phyloP scores from a whole-genome alignment of 2,329 filamentous ascomycete genomes.

The Emydomyces testavorans region DNA sequence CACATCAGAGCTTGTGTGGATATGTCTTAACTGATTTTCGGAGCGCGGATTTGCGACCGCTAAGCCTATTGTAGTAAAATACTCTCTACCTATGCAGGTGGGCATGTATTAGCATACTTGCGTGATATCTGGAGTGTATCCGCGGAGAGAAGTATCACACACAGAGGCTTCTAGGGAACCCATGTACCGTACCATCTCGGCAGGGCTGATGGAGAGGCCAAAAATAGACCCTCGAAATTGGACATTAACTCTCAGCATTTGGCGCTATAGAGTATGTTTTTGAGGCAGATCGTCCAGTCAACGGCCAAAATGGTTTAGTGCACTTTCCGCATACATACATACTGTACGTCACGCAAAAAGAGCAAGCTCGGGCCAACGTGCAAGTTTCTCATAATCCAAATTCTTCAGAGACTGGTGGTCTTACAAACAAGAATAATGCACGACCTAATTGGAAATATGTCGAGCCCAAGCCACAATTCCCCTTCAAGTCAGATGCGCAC shows the following conservation, averaged over 20 bases:
- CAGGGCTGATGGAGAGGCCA: not conserved
- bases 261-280: not conserved
- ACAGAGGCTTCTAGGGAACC: no score
- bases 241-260: not conserved
- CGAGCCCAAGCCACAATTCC: not conserved
- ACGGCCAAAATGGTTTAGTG: not conserved
- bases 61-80: not conserved
- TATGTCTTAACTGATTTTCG: not conserved
- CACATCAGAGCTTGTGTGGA: not conserved
- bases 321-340: not conserved
- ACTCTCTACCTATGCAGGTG: not conserved
- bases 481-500: not conserved
- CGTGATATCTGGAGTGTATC: not conserved
- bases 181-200: not conserved
- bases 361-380: not conserved
- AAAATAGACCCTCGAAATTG: not conserved
- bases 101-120: slow-evolving; percentile 1
- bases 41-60: not conserved
- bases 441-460: not conserved
- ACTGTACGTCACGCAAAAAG: no score
- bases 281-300: not conserved
- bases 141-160: not conserved
- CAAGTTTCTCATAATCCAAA: slow-evolving; percentile 1
- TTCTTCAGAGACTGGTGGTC: not conserved
- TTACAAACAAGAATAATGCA: slow-evolving; percentile 2